Evolutionary conservation across 805 yeast genomes (phyloP).

Genomic region (Suhomyces sp.): DNA sequence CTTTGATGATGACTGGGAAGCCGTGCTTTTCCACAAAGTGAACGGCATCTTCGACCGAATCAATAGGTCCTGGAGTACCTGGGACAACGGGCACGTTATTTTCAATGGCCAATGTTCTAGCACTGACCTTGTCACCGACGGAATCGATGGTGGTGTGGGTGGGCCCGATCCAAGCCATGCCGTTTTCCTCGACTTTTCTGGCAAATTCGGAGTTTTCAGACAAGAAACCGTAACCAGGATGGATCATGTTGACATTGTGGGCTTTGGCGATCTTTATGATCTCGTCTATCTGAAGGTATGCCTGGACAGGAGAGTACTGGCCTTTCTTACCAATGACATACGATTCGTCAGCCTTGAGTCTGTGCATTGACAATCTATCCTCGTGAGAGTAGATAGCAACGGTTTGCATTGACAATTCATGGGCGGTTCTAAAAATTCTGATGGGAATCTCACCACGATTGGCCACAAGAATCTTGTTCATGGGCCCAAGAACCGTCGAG

Average conservation of each 20-base stretch:
- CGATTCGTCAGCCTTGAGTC: constrained; percentile 91
- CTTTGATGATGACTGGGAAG: constrained; percentile 94
- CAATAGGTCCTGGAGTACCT: constrained; percentile 97
- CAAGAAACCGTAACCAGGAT: constrained; percentile 56
- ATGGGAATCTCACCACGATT: constrained; percentile 85
- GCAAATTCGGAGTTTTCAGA: constrained; percentile 95
- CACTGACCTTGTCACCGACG: constrained; percentile 96
- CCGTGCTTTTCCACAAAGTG: constrained; percentile 83
- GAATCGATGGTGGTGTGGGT: constrained; percentile 81
- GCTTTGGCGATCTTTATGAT: constrained; percentile 73
- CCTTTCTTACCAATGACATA: constrained; percentile 89
- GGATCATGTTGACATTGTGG: constrained; percentile 38
- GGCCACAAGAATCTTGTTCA: constrained; percentile 70
- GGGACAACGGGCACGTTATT: constrained; percentile 93
- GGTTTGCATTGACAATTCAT: constrained; percentile 94
- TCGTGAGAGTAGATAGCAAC: constrained; percentile 97
- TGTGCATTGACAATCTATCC: constrained; percentile 90
- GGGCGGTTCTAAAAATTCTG: constrained; percentile 94
- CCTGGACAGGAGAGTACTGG: constrained; percentile 91
- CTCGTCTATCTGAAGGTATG: constrained; percentile 93
- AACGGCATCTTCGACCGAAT: constrained; percentile 69
- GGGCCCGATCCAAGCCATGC: constrained; percentile 97
- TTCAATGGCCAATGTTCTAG: constrained; percentile 78
- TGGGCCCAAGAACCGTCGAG: constrained; percentile 42
- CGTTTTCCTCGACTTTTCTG: constrained; percentile 81